Evolutionary conservation across 2,329 filamentous ascomycete genomes (phyloP).

Genomic region (Trichophyton simii): DNA sequence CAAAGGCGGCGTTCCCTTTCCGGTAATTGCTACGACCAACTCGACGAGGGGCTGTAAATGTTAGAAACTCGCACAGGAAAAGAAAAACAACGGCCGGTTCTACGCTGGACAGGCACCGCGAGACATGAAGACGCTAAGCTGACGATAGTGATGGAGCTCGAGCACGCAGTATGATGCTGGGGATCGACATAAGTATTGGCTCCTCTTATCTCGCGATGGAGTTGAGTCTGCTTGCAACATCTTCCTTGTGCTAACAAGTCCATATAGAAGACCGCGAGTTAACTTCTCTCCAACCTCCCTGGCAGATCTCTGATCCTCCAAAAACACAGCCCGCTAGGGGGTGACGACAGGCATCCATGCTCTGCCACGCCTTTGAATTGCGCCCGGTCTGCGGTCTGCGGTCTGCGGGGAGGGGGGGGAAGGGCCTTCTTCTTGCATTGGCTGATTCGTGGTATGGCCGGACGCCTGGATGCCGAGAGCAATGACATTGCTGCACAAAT

Average conservation of each 20-base stretch:
- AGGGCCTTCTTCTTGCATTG: neutral
- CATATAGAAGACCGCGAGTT: neutral
- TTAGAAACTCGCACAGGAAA: neutral
- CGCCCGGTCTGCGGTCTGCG: conserved; percentile 3
- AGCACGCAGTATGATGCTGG: neutral
- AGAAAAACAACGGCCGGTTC: neutral
- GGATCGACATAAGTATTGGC: neutral
- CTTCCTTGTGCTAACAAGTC: too few species aligned
- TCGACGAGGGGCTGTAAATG: neutral
- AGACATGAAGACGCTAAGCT: neutral
- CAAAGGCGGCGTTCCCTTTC: neutral
- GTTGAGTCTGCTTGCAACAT: neutral
- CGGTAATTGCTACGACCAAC: neutral
- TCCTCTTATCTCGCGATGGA: neutral
- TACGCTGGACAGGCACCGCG: neutral
- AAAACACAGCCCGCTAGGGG: conserved; percentile 1
- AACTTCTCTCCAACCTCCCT: neutral
- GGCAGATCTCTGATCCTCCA: conserved; percentile 3
- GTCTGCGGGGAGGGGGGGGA: neutral
- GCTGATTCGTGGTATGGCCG: neutral
- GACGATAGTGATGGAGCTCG: neutral
- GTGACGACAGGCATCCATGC: neutral
- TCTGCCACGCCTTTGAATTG: conserved; percentile 1
- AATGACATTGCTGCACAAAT: neutral
- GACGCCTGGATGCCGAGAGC: conserved; percentile 1